These are phyloP conservation scores for Tulasnella sp. DNA, from an alignment of 768 basidiomycete genomes.

Conservation along the genomic window DNA sequence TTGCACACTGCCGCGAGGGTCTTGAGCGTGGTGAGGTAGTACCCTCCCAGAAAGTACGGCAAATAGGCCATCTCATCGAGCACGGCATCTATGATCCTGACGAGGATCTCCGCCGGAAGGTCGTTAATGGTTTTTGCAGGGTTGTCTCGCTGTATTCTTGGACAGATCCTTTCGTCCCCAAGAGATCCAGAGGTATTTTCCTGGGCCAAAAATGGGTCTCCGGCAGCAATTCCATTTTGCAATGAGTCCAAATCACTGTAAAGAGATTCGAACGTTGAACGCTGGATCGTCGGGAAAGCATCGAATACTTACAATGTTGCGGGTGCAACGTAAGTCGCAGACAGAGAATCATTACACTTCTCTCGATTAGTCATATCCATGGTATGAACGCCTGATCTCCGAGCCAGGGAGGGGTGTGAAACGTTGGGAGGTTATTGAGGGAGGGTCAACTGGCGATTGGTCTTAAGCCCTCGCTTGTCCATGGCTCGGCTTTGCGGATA, in stretches of 20 bases:
- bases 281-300: too few species aligned
- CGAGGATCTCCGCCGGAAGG: neutral
- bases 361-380: neutral
- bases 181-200: neutral
- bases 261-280: neutral
- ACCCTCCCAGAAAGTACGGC: neutral
- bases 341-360: neutral
- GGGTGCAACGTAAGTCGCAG: neutral
- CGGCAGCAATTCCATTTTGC: neutral
- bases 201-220: neutral
- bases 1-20: neutral
- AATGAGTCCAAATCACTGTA: neutral
- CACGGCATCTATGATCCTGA: neutral
- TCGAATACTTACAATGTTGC: neutral
- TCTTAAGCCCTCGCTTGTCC: too few species aligned
- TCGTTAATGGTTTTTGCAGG: neutral
- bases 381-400: neutral
- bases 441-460: neutral
- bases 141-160: neutral
- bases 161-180: neutral
- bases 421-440: neutral
- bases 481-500: too few species aligned
- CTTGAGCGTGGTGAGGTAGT: neutral
- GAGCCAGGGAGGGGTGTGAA: neutral
- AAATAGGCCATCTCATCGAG: neutral